These are phyloP conservation scores for Prunus davidiana DNA, from an alignment of 306 rosid species.

Conservation along the genomic window DNA sequence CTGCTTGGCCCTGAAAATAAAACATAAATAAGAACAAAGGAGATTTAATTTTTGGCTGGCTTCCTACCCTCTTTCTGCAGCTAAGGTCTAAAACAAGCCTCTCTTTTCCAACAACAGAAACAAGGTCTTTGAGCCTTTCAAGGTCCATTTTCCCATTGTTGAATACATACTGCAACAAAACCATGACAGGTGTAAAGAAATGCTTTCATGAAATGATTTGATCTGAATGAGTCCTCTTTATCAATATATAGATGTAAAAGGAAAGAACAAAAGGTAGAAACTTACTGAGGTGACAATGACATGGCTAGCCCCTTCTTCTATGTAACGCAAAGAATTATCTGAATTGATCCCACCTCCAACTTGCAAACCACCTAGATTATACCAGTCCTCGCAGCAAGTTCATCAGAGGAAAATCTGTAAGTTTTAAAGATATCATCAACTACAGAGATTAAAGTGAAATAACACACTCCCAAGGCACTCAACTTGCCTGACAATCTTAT, in stretches of 20 bases:
- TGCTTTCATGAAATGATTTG: not conserved
- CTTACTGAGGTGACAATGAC: slow-evolving; percentile 93
- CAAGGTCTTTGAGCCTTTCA: slow-evolving; percentile 74
- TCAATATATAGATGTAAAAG: slow-evolving; percentile 12
- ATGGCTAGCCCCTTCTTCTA: slow-evolving; percentile 91
- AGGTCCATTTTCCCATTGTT: slow-evolving; percentile 91
- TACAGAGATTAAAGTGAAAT: slow-evolving; percentile 19
- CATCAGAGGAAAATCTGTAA: slow-evolving; percentile 60
- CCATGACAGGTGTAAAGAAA: slow-evolving; percentile 1
- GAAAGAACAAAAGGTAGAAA: slow-evolving; percentile 11
- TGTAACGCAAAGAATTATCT: slow-evolving; percentile 69
- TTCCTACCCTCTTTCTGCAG: slow-evolving; percentile 83
- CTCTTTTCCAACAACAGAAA: slow-evolving; percentile 68
- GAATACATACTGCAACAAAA: slow-evolving; percentile 68
- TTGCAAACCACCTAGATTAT: slow-evolving; percentile 74
- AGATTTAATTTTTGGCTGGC: not conserved
- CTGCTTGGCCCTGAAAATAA: not conserved
- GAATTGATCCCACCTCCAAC: slow-evolving; percentile 97
- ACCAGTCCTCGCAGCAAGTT: slow-evolving; percentile 60
- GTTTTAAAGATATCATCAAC: slow-evolving; percentile 48
- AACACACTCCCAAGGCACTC: slow-evolving; percentile 10
- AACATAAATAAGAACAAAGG: not conserved
- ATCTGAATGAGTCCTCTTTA: not conserved
- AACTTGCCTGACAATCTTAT: not conserved
- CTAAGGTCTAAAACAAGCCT: slow-evolving; percentile 97